Conservation (phyloP, 768 basidiomycete species). For the Xerocomellus dryophilus region DNA sequence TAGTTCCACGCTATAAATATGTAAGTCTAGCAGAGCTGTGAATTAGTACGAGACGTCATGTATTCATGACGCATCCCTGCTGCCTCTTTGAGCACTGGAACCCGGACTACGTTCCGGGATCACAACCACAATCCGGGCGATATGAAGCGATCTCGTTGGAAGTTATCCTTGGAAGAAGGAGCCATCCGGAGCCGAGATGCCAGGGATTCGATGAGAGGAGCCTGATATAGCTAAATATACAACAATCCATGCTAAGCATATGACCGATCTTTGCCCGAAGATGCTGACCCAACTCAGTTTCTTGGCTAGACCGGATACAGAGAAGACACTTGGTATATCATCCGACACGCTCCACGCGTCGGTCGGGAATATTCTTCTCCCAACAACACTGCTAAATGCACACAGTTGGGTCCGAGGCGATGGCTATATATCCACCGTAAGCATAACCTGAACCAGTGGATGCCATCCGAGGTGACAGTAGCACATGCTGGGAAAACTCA, state of each 20-base stretch:
- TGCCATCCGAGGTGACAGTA: background rate
- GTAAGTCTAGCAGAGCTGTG: background rate
- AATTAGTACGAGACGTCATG: background rate
- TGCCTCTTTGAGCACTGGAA: background rate
- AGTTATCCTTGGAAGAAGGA: background rate
- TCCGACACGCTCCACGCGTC: background rate
- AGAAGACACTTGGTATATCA: background rate
- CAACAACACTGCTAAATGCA: constrained; percentile 19
- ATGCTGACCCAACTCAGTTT: background rate
- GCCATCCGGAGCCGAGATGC: background rate
- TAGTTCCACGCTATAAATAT: background rate
- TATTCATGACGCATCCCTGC: background rate
- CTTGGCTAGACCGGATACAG: background rate
- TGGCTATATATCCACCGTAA: constrained; percentile 20
- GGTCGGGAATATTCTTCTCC: background rate
- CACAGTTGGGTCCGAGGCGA: constrained; percentile 33
- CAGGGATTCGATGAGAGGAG: background rate
- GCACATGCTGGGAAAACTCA: constrained; percentile 19
- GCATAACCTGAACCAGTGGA: background rate
- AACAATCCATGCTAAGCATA: background rate
- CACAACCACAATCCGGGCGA: background rate
- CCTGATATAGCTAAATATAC: constrained; percentile 2
- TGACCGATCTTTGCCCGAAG: background rate
- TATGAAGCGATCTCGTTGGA: background rate
- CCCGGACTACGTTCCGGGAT: background rate